Percentiles rank a stretch among this genome's conserved stretches.
Evolutionary conservation across 202 grass and related monocot species (phyloP).

Genomic region (Panicum hallii): DNA sequence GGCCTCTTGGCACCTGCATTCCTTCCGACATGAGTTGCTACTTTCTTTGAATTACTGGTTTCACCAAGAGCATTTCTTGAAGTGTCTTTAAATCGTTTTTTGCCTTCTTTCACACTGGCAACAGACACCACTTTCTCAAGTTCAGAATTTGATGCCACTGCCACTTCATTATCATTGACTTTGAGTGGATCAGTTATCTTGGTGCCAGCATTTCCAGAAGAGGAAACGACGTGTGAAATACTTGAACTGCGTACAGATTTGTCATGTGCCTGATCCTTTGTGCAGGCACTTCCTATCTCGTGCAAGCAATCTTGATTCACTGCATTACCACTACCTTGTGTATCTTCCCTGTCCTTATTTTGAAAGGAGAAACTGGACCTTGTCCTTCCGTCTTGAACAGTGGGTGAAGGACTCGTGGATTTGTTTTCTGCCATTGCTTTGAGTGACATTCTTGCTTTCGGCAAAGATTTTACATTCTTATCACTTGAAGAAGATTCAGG

Average conservation of each 20-base stretch:
- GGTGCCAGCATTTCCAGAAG: slow-evolving; percentile 10
- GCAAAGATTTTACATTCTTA: slow-evolving; percentile 44
- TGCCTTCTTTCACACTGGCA: slow-evolving; percentile 1
- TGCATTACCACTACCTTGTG: slow-evolving; percentile 8
- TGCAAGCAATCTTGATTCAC: slow-evolving; percentile 23
- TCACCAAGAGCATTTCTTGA: slow-evolving; percentile 9
- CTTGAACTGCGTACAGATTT: neutral
- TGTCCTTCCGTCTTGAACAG: slow-evolving; percentile 19
- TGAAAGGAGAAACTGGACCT: slow-evolving; percentile 27
- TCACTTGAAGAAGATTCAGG: slow-evolving; percentile 43
- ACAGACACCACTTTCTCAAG: slow-evolving; percentile 7
- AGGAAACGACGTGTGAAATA: slow-evolving; percentile 27
- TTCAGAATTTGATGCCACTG: slow-evolving; percentile 1
- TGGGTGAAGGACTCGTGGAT: neutral
- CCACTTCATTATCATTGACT: slow-evolving; percentile 1
- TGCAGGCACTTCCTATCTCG: slow-evolving; percentile 23
- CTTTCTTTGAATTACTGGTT: slow-evolving; percentile 27
- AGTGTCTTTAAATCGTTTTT: slow-evolving; percentile 14
- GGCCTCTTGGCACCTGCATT: slow-evolving; percentile 25
- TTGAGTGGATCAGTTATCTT: neutral
- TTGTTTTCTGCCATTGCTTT: slow-evolving; percentile 24
- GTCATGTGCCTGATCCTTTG: neutral
- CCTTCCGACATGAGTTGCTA: slow-evolving; percentile 2
- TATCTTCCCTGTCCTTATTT: slow-evolving; percentile 12
- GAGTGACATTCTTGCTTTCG: neutral